These are phyloP conservation scores for Colletotrichum eremochloae DNA, from an alignment of 2,329 filamentous ascomycete species.

Conservation along the genomic window DNA sequence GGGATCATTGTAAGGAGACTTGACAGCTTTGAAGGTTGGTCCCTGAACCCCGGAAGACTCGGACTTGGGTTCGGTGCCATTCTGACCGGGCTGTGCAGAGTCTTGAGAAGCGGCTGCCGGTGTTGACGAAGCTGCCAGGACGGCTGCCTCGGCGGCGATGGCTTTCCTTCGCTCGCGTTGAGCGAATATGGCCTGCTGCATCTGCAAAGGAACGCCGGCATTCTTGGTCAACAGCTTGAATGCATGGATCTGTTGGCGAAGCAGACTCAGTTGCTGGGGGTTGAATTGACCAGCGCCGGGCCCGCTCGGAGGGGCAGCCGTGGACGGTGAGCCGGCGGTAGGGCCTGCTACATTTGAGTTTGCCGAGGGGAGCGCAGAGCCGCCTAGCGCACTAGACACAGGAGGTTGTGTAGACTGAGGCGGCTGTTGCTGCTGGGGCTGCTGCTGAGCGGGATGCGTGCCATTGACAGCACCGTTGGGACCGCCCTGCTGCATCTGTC, in stretches of 20 bases:
- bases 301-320: conserved; percentile 46
- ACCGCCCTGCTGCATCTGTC: conserved; percentile 64
- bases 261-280: conserved; percentile 80
- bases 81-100: conserved; percentile 51
- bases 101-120: conserved; percentile 45
- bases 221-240: conserved; percentile 94
- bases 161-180: conserved; percentile 76
- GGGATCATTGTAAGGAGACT: conserved; percentile 75
- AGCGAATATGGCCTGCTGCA: conserved; percentile 87
- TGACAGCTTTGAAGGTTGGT: conserved; percentile 78
- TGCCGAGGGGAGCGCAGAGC: conserved; percentile 53
- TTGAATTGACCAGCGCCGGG: conserved; percentile 69
- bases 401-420: conserved; percentile 54
- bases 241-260: conserved; percentile 89
- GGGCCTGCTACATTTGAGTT: conserved; percentile 45
- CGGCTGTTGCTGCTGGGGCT: conserved; percentile 55
- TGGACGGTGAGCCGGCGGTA: conserved; percentile 48
- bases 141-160: conserved; percentile 62
- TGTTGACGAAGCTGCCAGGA: conserved; percentile 53
- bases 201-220: conserved; percentile 79
- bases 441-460: conserved; percentile 56
- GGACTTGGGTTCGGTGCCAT: conserved; percentile 54
- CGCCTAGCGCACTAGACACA: conserved; percentile 52
- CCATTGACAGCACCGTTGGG: conserved; percentile 69
- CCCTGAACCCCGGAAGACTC: conserved; percentile 53